A percentile compares a stretch with the other conserved stretches of the same genome.
Evolutionary conservation across 495 filamentous ascomycete genomes (phyloP).

Genomic region (Penicillium macrosclerotiorum): DNA sequence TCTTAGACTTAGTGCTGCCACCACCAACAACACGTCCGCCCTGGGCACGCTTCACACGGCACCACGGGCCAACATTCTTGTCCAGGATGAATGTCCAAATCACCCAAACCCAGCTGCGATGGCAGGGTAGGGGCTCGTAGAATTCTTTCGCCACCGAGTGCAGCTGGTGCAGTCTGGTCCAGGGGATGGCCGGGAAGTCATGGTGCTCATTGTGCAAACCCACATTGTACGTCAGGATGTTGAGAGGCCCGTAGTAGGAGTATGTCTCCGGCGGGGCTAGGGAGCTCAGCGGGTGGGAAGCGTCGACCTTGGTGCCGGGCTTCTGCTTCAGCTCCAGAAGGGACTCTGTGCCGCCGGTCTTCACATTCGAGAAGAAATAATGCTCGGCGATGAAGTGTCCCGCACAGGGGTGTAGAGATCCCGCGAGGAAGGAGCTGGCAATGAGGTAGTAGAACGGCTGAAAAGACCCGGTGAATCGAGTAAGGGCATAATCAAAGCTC

Average conservation of each 20-base stretch:
- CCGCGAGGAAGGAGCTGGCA: conserved; percentile 86
- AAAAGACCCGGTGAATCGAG: conserved; percentile 52
- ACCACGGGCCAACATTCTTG: conserved; percentile 80
- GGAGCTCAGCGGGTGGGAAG: conserved; percentile 39
- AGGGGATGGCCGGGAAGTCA: conserved; percentile 95
- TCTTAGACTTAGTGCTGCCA: conserved; percentile 19
- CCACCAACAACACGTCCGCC: conserved; percentile 68
- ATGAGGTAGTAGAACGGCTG: conserved; percentile 72
- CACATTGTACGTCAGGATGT: conserved; percentile 93
- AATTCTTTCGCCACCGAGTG: conserved; percentile 86
- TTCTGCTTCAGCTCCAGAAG: conserved; percentile 33
- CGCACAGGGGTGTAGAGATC: conserved; percentile 89
- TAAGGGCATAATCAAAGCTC: conserved; percentile 70
- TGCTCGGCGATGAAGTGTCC: conserved; percentile 99
- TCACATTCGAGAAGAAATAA: conserved; percentile 85
- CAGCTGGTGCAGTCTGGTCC: conserved; percentile 76
- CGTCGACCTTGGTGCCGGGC: conserved; percentile 20
- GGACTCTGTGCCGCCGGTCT: conserved; percentile 57
- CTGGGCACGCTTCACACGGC: conserved; percentile 86
- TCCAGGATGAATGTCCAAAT: conserved; percentile 95
- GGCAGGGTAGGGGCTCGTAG: conserved; percentile 82
- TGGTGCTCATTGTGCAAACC: conserved; percentile 98
- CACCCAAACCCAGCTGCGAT: conserved; percentile 87
- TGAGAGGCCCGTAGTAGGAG: conserved; percentile 93
- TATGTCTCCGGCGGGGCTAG: conserved; percentile 87